Evolutionary conservation across 2,329 filamentous ascomycete species (phyloP), one percentile per base, ranked within the genome.

Genomic region (Colletotrichum nymphaeae): DNA sequence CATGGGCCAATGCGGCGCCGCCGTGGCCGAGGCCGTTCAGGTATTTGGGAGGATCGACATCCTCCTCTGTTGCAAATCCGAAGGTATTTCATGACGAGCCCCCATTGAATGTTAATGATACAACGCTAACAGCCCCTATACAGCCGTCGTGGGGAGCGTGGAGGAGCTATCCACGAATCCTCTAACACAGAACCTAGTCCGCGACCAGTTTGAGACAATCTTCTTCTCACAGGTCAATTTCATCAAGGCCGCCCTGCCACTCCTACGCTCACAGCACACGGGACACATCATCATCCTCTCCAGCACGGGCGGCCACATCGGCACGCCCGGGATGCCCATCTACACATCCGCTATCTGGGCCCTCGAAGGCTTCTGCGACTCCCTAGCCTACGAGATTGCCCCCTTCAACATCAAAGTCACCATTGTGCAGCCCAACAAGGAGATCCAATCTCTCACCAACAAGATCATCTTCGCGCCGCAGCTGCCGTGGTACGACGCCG

Each of bases 331-430:
- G 2, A 90, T 98, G 84, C 90, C 94, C 69, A 94, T 97, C 86
- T 97, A 97, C 81, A 97, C 95, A 76, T 95, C 96, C 22, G 94
- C 95, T 16, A 95, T 95, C 49, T 98, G 96, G 95, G 97, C 95
- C 1, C 89, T 98, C 46, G 97, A 98, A 84, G 97, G 96, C 22
- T 98, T 97, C 82, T 98, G 95, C 84, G 96, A 98, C 84, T 95
- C 94, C 73, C 88, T 99, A 28, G 95, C 96, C 1, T 99, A 98
- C 83, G 97, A 99, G 83, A 93, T 99, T 75, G 94, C 96, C 0
- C 97, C 97, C 0, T 98, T 98, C 86, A 98, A 98, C 84, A 92
- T 98, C 85, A 97, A 96, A 83, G 91, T 98, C 82, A 98, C 95
- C 53, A 95, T 98, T 76, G 93, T 99, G 57, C 96, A 99, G 86